Base-by-base conservation (phyloP, 768 basidiomycete genomes). In the Boletus rubropictus region DNA sequence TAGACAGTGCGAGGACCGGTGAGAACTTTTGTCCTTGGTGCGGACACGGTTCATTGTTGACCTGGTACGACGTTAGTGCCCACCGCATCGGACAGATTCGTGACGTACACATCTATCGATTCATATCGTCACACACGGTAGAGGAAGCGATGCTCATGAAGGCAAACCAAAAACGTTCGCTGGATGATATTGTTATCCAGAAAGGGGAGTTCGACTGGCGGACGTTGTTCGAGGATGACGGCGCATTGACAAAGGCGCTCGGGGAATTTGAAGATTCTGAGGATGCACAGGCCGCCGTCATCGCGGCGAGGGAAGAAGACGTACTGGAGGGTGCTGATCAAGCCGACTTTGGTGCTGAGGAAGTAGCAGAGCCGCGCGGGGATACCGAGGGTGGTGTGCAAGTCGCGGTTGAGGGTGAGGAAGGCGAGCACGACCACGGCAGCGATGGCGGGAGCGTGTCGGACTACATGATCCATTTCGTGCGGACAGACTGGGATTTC, bases 51-150 rank as follows among this genome's bases (percentile, higher is more conserved):
- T 25, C n/a, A 24, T 35, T 31, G 36, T 29, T 52, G 43, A 59
- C 28, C 9, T 15, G 7, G 20, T 32, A 24, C 37, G 20, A 36
- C 25, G 5, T 32, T 52, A 89, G 94, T 39, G 95, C 94, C 0
- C 95, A 99, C 63, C 89, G 95, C n/a, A 97, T 99, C 52, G 95
- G 95, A 8, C 95, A 97, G 65, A 91, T 91, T 49, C 87, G 89
- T 40, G 90, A 93, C 60, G 94, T 98, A 8, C 90, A 96, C 63
- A 94, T 97, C 56, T 96, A 95, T 67, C 86, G 94, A 15, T 91
- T 98, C 62, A 83, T 97, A 39, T 89, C 89, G 9, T 74, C 80
- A 49, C 78, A 87, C 66, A 94, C 94, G 0, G 91, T 98, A 27
- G 94, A 98, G 66, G 94, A 97, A 67, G 90, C 92, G 42, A 88